Percentiles rank a stretch among this genome's conserved stretches.
Conservation (phyloP, 2,329 filamentous ascomycete genomes). For the Aspergillus persii region DNA sequence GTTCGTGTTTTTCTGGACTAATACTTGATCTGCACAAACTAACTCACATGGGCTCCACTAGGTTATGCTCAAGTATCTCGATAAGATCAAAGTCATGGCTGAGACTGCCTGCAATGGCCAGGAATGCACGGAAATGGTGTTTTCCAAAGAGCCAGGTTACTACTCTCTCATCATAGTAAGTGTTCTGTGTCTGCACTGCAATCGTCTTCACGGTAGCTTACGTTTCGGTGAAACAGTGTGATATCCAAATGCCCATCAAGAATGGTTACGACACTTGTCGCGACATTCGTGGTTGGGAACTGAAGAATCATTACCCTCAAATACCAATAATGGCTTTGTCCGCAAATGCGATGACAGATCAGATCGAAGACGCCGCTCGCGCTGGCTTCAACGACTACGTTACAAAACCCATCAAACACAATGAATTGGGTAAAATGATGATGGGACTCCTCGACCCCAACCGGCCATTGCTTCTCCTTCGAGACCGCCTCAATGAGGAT, state of each 20-base stretch:
- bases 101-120: slow-evolving; percentile 49
- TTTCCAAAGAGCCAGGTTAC: slow-evolving; percentile 47
- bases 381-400: slow-evolving; percentile 52
- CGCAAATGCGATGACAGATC: slow-evolving; percentile 51
- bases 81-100: slow-evolving; percentile 47
- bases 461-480: slow-evolving; percentile 42
- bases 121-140: slow-evolving; percentile 48
- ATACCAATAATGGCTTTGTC: slow-evolving; percentile 51
- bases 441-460: slow-evolving; percentile 47
- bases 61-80: slow-evolving; percentile 50
- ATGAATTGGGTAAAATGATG: slow-evolving; percentile 50
- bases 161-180: slow-evolving; percentile 50
- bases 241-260: slow-evolving; percentile 52
- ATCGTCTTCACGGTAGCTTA: not conserved
- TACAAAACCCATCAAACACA: slow-evolving; percentile 51
- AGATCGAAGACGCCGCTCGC: slow-evolving; percentile 46
- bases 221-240: slow-evolving; percentile 34
- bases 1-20: slow-evolving; percentile 25
- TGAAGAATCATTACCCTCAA: slow-evolving; percentile 45
- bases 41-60: slow-evolving; percentile 23
- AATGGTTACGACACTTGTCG: slow-evolving; percentile 50
- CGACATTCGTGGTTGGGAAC: slow-evolving; percentile 48
- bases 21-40: not conserved
- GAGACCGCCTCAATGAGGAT: slow-evolving; percentile 35
- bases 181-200: slow-evolving; percentile 6